A percentile compares a stretch with the other conserved stretches of the same genome.
Evolutionary conservation across 345 rosid genomes (phyloP).

Genomic region (Ailanthus altissimus): DNA sequence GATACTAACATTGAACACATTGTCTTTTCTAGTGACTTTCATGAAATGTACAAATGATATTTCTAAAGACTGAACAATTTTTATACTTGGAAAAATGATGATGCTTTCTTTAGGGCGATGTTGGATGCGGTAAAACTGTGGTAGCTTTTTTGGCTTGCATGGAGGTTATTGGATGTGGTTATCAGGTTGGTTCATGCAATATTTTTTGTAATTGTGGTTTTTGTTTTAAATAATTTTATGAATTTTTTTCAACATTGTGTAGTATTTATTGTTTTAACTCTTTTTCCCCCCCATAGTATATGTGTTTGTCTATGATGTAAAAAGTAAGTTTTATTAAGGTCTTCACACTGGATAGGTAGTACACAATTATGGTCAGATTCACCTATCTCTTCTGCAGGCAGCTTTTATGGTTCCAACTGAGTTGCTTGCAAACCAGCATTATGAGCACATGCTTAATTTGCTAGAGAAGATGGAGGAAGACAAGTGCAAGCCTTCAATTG

Average conservation of each 20-base stretch:
- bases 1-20: neutral
- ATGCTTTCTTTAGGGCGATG: conserved; percentile 72
- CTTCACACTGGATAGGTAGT: neutral
- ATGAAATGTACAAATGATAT: conserved; percentile 12
- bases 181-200: conserved; percentile 65
- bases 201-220: neutral
- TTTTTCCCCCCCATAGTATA: too few relatives aligned
- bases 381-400: conserved; percentile 52
- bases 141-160: conserved; percentile 96
- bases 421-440: conserved; percentile 92
- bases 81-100: conserved; percentile 16
- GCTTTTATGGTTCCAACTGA: conserved; percentile 99
- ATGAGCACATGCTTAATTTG: conserved; percentile 71
- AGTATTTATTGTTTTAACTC: conserved; percentile 2
- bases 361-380: neutral
- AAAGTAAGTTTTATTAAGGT: neutral
- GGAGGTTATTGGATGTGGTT: conserved; percentile 93
- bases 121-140: conserved; percentile 97
- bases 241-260: neutral
- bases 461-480: conserved; percentile 63
- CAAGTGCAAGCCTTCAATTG: conserved; percentile 69
- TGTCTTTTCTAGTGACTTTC: neutral
- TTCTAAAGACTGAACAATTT: conserved; percentile 18
- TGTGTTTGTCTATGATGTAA: neutral
- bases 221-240: neutral